phyloP scores from a whole-genome alignment of 768 basidiomycete genomes.

The Suillus americanus region DNA sequence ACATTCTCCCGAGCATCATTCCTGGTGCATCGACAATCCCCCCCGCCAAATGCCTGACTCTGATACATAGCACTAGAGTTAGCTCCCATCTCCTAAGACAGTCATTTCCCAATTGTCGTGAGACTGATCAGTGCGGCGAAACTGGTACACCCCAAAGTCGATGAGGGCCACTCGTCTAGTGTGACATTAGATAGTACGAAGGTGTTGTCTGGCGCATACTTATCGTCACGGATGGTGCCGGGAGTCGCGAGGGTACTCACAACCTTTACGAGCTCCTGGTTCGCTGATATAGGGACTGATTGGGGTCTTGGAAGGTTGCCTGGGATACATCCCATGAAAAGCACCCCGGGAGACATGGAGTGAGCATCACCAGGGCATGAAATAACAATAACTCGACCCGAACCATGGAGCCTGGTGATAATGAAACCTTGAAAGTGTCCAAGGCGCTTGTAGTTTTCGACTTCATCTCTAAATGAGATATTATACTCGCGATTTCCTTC shows the following conservation, averaged over 20 bases:
- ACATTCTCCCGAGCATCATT: not conserved
- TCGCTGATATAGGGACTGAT: no score
- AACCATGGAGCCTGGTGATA: slow-evolving; percentile 1
- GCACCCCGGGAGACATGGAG: not conserved
- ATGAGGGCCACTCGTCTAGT: not conserved
- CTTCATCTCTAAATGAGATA: not conserved
- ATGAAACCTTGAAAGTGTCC: not conserved
- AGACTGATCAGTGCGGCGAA: not conserved
- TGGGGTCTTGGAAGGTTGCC: not conserved
- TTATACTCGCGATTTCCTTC: not conserved
- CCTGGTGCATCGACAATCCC: no score
- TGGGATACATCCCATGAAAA: slow-evolving; percentile 1
- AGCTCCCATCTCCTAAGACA: no score
- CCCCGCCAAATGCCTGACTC: not conserved
- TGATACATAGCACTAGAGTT: not conserved
- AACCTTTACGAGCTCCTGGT: no score
- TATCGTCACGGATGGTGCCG: not conserved
- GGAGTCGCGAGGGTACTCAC: not conserved
- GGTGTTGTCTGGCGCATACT: not conserved
- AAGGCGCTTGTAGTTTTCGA: not conserved
- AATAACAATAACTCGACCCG: not conserved
- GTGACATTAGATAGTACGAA: not conserved
- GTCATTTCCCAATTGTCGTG: not conserved
- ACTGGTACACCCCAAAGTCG: not conserved
- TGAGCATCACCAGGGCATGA: not conserved